Base-by-base conservation (phyloP, 371 early-diverging fungal species). In the Cokeromyces recurvatus region DNA sequence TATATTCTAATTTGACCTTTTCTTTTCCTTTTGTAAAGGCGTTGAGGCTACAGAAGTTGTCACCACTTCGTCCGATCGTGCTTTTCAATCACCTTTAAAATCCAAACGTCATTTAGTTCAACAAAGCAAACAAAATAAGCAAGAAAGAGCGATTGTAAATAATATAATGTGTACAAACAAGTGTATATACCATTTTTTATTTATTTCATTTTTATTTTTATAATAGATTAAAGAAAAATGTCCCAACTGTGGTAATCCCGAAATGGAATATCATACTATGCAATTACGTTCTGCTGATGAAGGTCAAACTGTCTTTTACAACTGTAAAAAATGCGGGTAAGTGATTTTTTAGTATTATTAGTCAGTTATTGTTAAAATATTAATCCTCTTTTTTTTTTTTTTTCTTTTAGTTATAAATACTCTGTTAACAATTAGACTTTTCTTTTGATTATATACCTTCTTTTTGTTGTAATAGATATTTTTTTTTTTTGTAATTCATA, bases 291-390 rank as follows among this genome's bases (percentile, higher is more conserved):
- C 95, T 40, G 99, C 99, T 15, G 99, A 99, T 85, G 99, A 99
- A 88, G 99, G 99, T 34, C 99, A 99, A 74, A 99, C 99, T 1
- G 91, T 99, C 12, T 99, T 99, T 67, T 99, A 97, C 73, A 86
- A 85, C 60, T 99, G 99, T 73, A 81, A 82, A 38, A 92, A 95
- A 66, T 99, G 99, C 83, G 96, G 97, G 79, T 94, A 89, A 46
- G 60, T 52, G 12, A n/a, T n/a, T n/a, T n/a, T n/a, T n/a, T n/a
- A n/a, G n/a, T n/a, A 21, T 17, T 20, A 3, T 20, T n/a, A n/a
- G n/a, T n/a, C n/a, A n/a, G n/a, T n/a, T n/a, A n/a, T n/a, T n/a
- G n/a, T n/a, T n/a, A n/a, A 17, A 16, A n/a, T 51, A 27, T 19
- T 38, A 6, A 29, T 22, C 9, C 35, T 32, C 9, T 10, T 43